A percentile compares a stretch with the other conserved stretches of the same genome.
phyloP scores from a whole-genome alignment of 2,329 filamentous ascomycete genomes.

The Keithomyces neogunnii region DNA sequence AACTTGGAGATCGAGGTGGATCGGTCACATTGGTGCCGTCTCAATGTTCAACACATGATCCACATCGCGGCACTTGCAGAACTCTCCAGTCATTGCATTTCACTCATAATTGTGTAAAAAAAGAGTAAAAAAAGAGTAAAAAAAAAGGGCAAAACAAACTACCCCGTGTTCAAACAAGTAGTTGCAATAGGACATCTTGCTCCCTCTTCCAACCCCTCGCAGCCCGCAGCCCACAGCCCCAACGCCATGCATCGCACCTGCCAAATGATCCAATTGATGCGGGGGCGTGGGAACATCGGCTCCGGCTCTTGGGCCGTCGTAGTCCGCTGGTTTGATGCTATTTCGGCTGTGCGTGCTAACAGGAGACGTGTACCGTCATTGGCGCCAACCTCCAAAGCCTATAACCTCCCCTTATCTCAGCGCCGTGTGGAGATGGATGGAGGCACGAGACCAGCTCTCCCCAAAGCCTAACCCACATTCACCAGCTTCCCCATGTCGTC shows the following conservation, averaged over 20 bases:
- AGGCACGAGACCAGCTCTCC: constrained; percentile 6
- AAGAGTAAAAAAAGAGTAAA: too few species aligned
- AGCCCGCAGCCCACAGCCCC: not conserved
- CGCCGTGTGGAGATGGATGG: constrained; percentile 2
- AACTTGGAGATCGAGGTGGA: too few species aligned
- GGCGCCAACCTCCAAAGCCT: not conserved
- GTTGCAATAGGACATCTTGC: not conserved
- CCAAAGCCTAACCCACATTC: not conserved
- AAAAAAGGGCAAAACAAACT: not conserved
- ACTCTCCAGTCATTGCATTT: too few species aligned
- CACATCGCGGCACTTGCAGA: too few species aligned
- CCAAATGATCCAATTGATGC: not conserved
- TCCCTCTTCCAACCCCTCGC: not conserved
- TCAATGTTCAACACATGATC: too few species aligned
- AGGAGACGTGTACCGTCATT: not conserved
- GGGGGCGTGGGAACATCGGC: not conserved
- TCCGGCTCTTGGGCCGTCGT: constrained; percentile 3
- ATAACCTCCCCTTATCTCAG: not conserved
- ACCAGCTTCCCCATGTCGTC: not conserved
- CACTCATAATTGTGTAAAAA: too few species aligned
- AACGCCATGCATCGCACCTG: not conserved
- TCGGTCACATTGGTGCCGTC: too few species aligned
- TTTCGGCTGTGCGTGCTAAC: not conserved
- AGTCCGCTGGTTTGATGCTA: not conserved
- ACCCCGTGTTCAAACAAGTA: not conserved